These are phyloP conservation scores for Ceratobasidium sp. DNA, from an alignment of 1,284 basidiomycete genomes.

Conservation along the genomic window DNA sequence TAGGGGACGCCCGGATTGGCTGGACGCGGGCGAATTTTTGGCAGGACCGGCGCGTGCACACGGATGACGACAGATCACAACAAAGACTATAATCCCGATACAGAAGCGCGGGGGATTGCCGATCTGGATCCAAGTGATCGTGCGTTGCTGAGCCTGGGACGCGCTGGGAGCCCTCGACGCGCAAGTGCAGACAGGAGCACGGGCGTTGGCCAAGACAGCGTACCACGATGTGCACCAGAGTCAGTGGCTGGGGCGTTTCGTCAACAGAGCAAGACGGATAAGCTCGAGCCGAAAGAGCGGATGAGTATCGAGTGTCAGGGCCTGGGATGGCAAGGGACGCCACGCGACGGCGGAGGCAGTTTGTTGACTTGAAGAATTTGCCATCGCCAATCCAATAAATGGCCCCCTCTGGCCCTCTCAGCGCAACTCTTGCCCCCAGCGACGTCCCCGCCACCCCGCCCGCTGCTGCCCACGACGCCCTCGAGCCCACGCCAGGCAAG, in stretches of 20 bases:
- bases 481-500: background rate
- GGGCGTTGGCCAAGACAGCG: too few relatives aligned
- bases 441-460: background rate
- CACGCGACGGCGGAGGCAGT: conserved; percentile 32
- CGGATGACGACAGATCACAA: conserved; percentile 22
- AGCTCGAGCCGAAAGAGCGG: conserved; percentile 37
- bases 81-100: conserved; percentile 18
- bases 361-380: conserved; percentile 38
- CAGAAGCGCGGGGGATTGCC: conserved; percentile 6
- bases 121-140: conserved; percentile 14
- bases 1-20: conserved; percentile 1
- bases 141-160: background rate
- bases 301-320: background rate
- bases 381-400: conserved; percentile 6
- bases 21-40: background rate
- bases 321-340: background rate
- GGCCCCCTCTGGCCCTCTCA: conserved; percentile 4
- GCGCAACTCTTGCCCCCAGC: conserved; percentile 1
- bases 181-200: background rate
- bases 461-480: too few relatives aligned
- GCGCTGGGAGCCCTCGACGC: background rate
- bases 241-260: background rate
- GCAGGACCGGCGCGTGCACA: background rate
- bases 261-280: conserved; percentile 15
- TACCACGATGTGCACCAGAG: too few relatives aligned